Evolutionary conservation across 495 filamentous ascomycete genomes (phyloP).

Genomic region (Choiromyces venosus): DNA sequence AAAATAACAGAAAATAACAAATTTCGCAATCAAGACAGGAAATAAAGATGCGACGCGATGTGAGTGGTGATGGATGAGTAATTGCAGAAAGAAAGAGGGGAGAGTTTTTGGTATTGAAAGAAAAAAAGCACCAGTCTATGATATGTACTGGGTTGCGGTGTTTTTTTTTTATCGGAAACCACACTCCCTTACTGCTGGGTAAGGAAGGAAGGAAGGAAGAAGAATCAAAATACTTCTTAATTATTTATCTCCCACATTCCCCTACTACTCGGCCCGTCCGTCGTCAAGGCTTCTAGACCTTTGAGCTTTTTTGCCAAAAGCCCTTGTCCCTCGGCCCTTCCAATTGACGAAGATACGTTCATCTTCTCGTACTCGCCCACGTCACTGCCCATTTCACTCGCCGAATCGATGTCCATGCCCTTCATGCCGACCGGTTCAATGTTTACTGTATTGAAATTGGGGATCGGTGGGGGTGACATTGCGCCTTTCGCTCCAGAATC

Average conservation of each 20-base stretch:
- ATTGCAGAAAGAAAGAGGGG: no score
- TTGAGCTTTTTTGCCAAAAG: slow-evolving; percentile 37
- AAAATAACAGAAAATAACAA: neutral
- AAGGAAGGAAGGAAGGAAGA: no score
- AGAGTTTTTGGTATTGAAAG: neutral
- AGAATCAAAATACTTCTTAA: slow-evolving; percentile 3
- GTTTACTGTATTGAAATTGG: slow-evolving; percentile 10
- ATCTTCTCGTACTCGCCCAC: slow-evolving; percentile 39
- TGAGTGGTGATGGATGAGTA: neutral
- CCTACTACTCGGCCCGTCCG: slow-evolving; percentile 10
- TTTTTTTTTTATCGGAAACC: neutral
- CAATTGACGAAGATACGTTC: slow-evolving; percentile 27
- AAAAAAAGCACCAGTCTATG: neutral
- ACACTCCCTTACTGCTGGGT: neutral
- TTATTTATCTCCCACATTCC: slow-evolving; percentile 19
- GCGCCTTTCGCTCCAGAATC: slow-evolving; percentile 13
- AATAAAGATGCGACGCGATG: neutral
- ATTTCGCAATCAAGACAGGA: neutral
- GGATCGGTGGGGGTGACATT: slow-evolving; percentile 13
- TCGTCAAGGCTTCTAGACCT: slow-evolving; percentile 28
- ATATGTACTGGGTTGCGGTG: neutral
- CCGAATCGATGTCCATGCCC: slow-evolving; percentile 12
- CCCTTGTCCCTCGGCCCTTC: slow-evolving; percentile 28
- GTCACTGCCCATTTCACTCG: slow-evolving; percentile 17
- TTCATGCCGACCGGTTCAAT: slow-evolving; percentile 3